phyloP scores from a whole-genome alignment of 108 stramenopile genomes.

The Bacterosira constricta region DNA sequence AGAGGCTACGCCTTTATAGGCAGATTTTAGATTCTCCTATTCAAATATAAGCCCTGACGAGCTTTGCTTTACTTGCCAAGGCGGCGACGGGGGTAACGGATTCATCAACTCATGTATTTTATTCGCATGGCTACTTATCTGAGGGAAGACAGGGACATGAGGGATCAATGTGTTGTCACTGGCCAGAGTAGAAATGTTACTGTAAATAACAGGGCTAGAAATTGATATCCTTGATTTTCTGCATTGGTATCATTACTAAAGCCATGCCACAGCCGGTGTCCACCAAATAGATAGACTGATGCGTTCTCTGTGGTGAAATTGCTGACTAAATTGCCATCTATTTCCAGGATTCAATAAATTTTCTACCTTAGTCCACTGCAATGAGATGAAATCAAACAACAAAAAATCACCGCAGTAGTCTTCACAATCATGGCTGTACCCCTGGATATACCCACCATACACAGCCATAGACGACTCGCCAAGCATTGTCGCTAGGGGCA shows the following conservation, averaged over 20 bases:
- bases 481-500: slow-evolving; percentile 63
- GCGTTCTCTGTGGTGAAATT: slow-evolving; percentile 4
- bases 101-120: too few species aligned
- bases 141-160: too few species aligned
- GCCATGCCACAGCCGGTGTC: slow-evolving; percentile 89
- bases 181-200: too few species aligned
- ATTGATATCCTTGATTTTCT: too few species aligned
- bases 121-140: too few species aligned
- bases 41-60: too few species aligned
- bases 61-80: too few species aligned
- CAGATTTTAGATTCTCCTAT: too few species aligned
- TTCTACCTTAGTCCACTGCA: slow-evolving; percentile 60
- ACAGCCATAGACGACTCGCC: slow-evolving; percentile 73
- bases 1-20: too few species aligned
- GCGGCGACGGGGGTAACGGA: too few species aligned
- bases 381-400: slow-evolving; percentile 68
- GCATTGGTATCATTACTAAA: slow-evolving; percentile 71
- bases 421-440: slow-evolving; percentile 76
- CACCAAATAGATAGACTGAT: slow-evolving; percentile 73
- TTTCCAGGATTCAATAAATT: slow-evolving; percentile 49
- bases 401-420: slow-evolving; percentile 89
- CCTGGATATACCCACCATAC: slow-evolving; percentile 85
- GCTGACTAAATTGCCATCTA: slow-evolving; percentile 60
- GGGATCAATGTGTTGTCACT: too few species aligned
- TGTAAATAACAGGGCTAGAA: too few species aligned